Conservation (phyloP, 495 filamentous ascomycete genomes). For the Xylaria cubensis region DNA sequence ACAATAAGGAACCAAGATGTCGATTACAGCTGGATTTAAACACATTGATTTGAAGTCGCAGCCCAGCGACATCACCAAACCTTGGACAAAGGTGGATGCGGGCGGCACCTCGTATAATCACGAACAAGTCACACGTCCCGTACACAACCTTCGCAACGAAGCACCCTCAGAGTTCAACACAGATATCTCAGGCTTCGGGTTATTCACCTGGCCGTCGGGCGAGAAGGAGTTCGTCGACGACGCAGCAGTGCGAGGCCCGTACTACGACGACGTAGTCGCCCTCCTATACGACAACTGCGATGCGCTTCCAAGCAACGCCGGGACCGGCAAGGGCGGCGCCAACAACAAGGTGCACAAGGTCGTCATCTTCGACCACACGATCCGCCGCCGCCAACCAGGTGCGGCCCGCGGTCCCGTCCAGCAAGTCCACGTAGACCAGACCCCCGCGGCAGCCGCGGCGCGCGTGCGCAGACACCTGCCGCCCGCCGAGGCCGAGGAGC, state of each 20-base stretch:
- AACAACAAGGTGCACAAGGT: conserved; percentile 57
- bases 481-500: conserved; percentile 57
- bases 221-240: conserved; percentile 68
- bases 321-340: neutral
- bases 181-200: conserved; percentile 52
- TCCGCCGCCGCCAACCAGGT: conserved; percentile 63
- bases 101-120: conserved; percentile 40
- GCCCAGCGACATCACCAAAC: conserved; percentile 32
- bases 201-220: conserved; percentile 43
- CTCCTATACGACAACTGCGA: conserved; percentile 58
- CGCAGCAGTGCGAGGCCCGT: conserved; percentile 63
- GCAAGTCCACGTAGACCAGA: conserved; percentile 85
- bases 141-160: conserved; percentile 42
- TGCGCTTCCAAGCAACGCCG: conserved; percentile 58
- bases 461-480: conserved; percentile 71
- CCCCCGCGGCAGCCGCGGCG: conserved; percentile 62
- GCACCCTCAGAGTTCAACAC: conserved; percentile 40
- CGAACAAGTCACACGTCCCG: conserved; percentile 34
- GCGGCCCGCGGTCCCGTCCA: conserved; percentile 70
- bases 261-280: conserved; percentile 82
- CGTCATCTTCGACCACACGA: conserved; percentile 87
- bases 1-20: neutral
- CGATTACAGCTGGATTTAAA: conserved; percentile 41
- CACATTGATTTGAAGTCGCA: conserved; percentile 37
- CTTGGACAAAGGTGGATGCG: conserved; percentile 53